Evolutionary conservation across 2,329 filamentous ascomycete genomes (phyloP).

Genomic region (Penicillium glabrum): DNA sequence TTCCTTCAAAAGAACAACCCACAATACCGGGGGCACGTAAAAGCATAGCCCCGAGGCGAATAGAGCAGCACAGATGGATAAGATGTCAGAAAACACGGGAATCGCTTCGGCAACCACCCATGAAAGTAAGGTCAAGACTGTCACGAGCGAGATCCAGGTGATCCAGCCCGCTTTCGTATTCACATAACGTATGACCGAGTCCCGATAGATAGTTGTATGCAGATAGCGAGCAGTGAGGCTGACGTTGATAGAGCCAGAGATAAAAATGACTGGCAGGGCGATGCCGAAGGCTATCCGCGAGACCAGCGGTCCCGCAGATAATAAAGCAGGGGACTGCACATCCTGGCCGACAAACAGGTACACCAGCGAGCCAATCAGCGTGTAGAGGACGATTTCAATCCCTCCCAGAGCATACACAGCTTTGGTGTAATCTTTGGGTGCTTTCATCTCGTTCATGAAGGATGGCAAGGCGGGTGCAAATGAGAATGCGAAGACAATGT

Average conservation of each 20-base stretch:
- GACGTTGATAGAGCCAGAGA: conserved; percentile 22
- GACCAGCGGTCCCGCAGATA: conserved; percentile 12
- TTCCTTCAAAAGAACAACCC: conserved; percentile 12
- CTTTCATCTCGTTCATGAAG: conserved; percentile 18
- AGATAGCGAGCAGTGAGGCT: conserved; percentile 20
- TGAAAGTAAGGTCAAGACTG: conserved; percentile 11
- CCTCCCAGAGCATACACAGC: conserved; percentile 9
- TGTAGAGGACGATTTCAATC: conserved; percentile 15
- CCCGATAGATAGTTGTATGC: conserved; percentile 15
- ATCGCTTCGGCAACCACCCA: conserved; percentile 23
- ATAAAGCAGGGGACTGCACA: conserved; percentile 15
- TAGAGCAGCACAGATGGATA: conserved; percentile 14
- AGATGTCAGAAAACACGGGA: conserved; percentile 19
- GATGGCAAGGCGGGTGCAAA: conserved; percentile 13
- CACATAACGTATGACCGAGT: conserved; percentile 16
- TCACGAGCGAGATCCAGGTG: conserved; percentile 17
- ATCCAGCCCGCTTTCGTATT: conserved; percentile 19
- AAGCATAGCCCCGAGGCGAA: conserved; percentile 13
- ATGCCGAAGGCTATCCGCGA: conserved; percentile 14
- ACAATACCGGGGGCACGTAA: conserved; percentile 15
- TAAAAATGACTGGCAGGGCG: conserved; percentile 16
- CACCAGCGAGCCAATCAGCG: conserved; percentile 11
- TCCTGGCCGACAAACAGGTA: conserved; percentile 16
- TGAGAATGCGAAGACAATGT: conserved; percentile 16
- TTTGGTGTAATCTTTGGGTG: conserved; percentile 14